These are phyloP conservation scores for Cadophora malorum DNA, from an alignment of 2,329 filamentous ascomycete species.

Conservation along the genomic window DNA sequence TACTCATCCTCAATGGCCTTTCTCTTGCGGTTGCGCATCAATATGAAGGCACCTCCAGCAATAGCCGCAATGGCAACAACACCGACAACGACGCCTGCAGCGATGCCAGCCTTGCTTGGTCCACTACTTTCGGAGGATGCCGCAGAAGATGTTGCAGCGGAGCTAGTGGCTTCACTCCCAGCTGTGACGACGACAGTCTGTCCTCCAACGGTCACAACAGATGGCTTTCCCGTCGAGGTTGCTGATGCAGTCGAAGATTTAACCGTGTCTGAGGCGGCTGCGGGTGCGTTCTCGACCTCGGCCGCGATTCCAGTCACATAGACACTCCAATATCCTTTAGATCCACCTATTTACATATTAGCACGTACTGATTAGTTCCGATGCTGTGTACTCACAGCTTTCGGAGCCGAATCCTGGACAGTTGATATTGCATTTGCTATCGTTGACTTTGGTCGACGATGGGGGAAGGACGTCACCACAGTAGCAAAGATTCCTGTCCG, in stretches of 20 bases:
- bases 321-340: constrained; percentile 37
- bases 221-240: constrained; percentile 35
- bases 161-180: constrained; percentile 23
- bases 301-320: constrained; percentile 39
- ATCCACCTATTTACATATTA: constrained; percentile 41
- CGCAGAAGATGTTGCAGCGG: constrained; percentile 21
- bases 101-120: constrained; percentile 73
- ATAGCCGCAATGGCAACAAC: constrained; percentile 72
- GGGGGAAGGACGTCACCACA: constrained; percentile 43
- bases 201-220: constrained; percentile 42
- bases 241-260: constrained; percentile 26
- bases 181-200: constrained; percentile 43
- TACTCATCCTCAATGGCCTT: constrained; percentile 84
- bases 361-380: neutral
- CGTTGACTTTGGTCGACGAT: constrained; percentile 29
- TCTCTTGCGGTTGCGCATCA: constrained; percentile 76
- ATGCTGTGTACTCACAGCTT: constrained; percentile 37
- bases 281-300: constrained; percentile 30
- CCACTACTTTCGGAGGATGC: constrained; percentile 22
- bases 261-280: constrained; percentile 22
- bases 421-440: constrained; percentile 35
- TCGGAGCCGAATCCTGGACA: constrained; percentile 42
- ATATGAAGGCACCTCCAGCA: constrained; percentile 74
- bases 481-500: constrained; percentile 39
- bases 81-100: constrained; percentile 85